phyloP scores from a whole-genome alignment of 306 rosid species.

The Trifolium subterraneum region DNA sequence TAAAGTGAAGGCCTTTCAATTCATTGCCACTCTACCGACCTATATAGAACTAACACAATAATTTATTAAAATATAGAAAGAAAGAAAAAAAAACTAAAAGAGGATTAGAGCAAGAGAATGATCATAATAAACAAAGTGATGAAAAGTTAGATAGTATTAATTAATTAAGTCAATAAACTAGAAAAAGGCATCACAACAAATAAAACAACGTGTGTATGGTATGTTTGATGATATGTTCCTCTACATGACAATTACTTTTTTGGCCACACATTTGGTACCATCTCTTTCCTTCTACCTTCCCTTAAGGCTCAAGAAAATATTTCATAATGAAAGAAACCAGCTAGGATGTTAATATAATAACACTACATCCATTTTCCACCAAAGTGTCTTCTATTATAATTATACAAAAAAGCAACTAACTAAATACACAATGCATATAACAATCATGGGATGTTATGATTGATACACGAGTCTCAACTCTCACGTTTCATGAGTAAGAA shows the following conservation, averaged over 20 bases:
- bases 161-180: slow-evolving; percentile 47
- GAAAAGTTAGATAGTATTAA: slow-evolving; percentile 45
- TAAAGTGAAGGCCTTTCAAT: not conserved
- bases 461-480: slow-evolving; percentile 59
- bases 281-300: slow-evolving; percentile 48
- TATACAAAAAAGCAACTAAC: slow-evolving; percentile 42
- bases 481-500: slow-evolving; percentile 51
- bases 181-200: slow-evolving; percentile 39
- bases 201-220: slow-evolving; percentile 44
- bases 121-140: slow-evolving; percentile 35
- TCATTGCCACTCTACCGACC: not conserved
- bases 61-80: not conserved
- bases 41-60: not conserved
- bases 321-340: slow-evolving; percentile 48
- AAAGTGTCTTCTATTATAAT: slow-evolving; percentile 45
- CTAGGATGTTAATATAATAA: slow-evolving; percentile 47
- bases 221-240: slow-evolving; percentile 32
- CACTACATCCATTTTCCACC: slow-evolving; percentile 41
- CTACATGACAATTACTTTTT: slow-evolving; percentile 22
- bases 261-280: slow-evolving; percentile 41
- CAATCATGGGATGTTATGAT: slow-evolving; percentile 58
- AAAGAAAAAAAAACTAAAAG: not conserved
- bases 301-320: slow-evolving; percentile 67
- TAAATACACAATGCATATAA: slow-evolving; percentile 37
- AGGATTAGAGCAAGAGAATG: slow-evolving; percentile 49